phyloP scores from a whole-genome alignment of 106 monocot genomes.

The Vanilla planifolia region DNA sequence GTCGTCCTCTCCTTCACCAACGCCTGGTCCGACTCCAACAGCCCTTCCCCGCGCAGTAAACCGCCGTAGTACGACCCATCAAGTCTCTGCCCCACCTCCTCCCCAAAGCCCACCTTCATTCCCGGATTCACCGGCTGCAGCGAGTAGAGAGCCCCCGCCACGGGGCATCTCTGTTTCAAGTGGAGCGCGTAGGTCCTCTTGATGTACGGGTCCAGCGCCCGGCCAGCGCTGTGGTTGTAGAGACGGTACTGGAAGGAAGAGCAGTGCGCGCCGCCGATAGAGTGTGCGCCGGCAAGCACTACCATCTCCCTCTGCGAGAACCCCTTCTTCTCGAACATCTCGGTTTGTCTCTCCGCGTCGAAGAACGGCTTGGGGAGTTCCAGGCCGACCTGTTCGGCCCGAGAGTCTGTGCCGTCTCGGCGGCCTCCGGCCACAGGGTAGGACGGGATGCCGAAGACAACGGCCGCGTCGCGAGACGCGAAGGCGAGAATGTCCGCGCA shows the following conservation, averaged over 20 bases:
- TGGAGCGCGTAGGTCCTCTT: not conserved
- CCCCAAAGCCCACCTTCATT: slow-evolving; percentile 5
- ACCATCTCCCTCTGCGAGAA: slow-evolving; percentile 35
- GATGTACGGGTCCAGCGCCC: slow-evolving; percentile 11
- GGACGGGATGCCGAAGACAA: slow-evolving; percentile 11
- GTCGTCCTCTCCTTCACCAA: slow-evolving; percentile 15
- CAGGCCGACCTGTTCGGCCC: not conserved
- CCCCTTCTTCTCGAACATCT: slow-evolving; percentile 21
- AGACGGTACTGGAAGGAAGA: slow-evolving; percentile 18
- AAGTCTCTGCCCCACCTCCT: not conserved
- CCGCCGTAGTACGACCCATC: slow-evolving; percentile 34
- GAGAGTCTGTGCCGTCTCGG: slow-evolving; percentile 31
- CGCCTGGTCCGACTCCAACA: slow-evolving; percentile 36
- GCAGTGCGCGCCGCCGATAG: slow-evolving; percentile 48
- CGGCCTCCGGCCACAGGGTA: slow-evolving; percentile 41
- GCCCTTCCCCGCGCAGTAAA: slow-evolving; percentile 13
- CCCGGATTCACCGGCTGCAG: not conserved
- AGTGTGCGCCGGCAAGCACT: slow-evolving; percentile 43
- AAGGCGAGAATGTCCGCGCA: slow-evolving; percentile 57
- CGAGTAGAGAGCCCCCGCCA: not conserved
- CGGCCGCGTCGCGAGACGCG: slow-evolving; percentile 34
- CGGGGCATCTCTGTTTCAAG: slow-evolving; percentile 20
- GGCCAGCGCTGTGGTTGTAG: slow-evolving; percentile 12
- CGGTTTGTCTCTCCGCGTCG: not conserved
- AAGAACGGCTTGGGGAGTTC: slow-evolving; percentile 20